phyloP scores from a whole-genome alignment of 352 stramenopile genomes.

The Pythium periplocum region DNA sequence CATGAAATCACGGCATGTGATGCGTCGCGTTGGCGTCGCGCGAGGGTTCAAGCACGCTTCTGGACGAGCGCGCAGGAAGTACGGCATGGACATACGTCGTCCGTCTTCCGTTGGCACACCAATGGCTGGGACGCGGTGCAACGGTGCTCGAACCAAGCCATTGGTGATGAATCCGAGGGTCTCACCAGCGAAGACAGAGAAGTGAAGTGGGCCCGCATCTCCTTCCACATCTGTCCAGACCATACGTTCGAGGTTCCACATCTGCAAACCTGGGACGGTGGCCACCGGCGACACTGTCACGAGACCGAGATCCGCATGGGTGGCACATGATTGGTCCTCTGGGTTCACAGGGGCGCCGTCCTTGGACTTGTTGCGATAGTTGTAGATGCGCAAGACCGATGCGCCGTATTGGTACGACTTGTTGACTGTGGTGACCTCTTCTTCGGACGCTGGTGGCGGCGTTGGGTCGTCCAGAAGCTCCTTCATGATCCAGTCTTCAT shows the following conservation, averaged over 20 bases:
- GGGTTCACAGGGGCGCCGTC: constrained; percentile 13
- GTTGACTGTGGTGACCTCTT: constrained; percentile 24
- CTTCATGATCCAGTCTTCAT: constrained; percentile 53
- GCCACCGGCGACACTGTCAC: constrained; percentile 75
- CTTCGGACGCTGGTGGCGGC: constrained; percentile 19
- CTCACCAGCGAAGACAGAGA: constrained; percentile 79
- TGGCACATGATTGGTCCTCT: constrained; percentile 64
- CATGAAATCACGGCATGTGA: constrained; percentile 82
- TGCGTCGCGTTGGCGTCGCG: constrained; percentile 22
- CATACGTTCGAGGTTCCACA: constrained; percentile 87
- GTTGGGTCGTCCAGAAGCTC: constrained; percentile 62
- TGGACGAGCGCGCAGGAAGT: constrained; percentile 62
- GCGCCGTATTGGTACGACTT: constrained; percentile 70
- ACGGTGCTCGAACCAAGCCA: constrained; percentile 56
- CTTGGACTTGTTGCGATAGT: constrained; percentile 67
- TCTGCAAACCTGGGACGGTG: constrained; percentile 70
- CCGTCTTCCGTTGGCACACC: constrained; percentile 44
- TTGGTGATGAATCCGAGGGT: constrained; percentile 73
- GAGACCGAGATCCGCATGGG: constrained; percentile 74
- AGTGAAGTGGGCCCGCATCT: constrained; percentile 48
- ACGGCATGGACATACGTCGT: constrained; percentile 86
- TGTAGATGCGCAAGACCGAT: constrained; percentile 81
- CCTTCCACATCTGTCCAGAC: constrained; percentile 70
- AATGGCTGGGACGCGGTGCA: constrained; percentile 76
- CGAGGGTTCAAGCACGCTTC: constrained; percentile 55